Base-by-base conservation (phyloP, 2,329 filamentous ascomycete species). In the Pyricularia pennisetigena region DNA sequence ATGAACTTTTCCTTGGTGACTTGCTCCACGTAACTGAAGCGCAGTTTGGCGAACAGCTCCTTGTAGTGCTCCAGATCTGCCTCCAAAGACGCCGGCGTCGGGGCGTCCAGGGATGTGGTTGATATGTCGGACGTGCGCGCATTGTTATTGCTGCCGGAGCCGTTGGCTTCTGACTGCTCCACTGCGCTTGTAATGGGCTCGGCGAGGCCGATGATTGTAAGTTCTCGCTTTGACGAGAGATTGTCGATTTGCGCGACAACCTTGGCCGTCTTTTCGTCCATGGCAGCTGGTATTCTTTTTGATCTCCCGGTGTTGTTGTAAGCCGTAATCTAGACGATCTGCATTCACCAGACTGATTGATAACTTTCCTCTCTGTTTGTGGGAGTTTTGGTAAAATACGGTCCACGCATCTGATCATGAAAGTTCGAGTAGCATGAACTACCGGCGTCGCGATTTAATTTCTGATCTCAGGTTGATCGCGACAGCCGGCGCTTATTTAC, bases 1-100 rank as follows among this genome's bases (percentile, higher is more conserved):
- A 99, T 89, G 78, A 97, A 98, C 75, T 97, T 97, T 78, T 99
- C 95, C 80, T 98, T 99, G 63, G 94, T 98, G 71, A 98, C 93
- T 82, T 98, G 95, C 79, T 99, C 95, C 73, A 97, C 91, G 79
- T 98, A 98, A 71, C 92, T 96, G 82, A 98, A 98, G 73, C 94
- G 92, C 57, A 98, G 85, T 80, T 99, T 98, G 61, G 93, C 90
- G 79, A 98, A 99, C 24, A 98, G 86, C 79, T 97, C 94, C 80
- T 92, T 93, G 81, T 98, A 97, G 78, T 98, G 94, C 32, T 85
- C 83, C 30, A 98, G 83, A 78, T 98, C 94, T 12, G 91, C 92
- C 71, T 92, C 88, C 8, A 98, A 83, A 23, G 90, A 90, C 20
- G 90, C 86, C 0, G 94, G 93, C 10, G 89, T 92, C 23, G 88